Evolutionary conservation across 1,139 yeast genomes (phyloP).

Genomic region (Eremothecium cymbalariae): DNA sequence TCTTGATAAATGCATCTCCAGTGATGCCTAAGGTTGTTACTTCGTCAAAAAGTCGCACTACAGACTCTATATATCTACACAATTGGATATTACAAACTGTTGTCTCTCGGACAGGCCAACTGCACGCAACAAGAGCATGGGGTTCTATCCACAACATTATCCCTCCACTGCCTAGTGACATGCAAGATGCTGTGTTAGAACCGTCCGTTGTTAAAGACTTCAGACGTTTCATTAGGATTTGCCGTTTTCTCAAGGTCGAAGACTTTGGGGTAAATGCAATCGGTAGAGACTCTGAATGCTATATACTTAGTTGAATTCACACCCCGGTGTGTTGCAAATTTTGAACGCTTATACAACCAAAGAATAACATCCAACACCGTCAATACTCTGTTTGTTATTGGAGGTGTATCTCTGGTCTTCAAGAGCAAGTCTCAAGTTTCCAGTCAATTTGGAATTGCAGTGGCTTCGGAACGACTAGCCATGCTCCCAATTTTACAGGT

Average conservation of each 20-base stretch:
- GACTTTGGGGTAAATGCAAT: conserved; percentile 20
- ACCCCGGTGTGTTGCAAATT: conserved; percentile 22
- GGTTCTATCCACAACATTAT: conserved; percentile 10
- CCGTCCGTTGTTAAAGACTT: conserved; percentile 10
- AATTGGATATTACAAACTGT: conserved; percentile 17
- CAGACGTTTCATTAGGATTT: conserved; percentile 19
- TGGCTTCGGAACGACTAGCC: not conserved
- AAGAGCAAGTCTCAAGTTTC: conserved; percentile 7
- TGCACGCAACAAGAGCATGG: conserved; percentile 4
- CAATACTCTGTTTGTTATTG: conserved; percentile 21
- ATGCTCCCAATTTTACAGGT: conserved; percentile 17
- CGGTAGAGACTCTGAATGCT: conserved; percentile 16
- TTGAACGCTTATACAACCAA: conserved; percentile 17
- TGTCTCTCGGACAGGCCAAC: conserved; percentile 1
- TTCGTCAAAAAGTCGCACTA: conserved; percentile 8
- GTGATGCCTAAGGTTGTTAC: conserved; percentile 14
- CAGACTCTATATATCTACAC: conserved; percentile 14
- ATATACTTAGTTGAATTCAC: conserved; percentile 29
- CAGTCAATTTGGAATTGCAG: conserved; percentile 2
- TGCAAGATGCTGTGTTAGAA: conserved; percentile 9
- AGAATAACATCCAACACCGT: conserved; percentile 22
- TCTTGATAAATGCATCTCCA: not conserved
- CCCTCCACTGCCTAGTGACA: conserved; percentile 9
- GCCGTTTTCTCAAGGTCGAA: conserved; percentile 18
- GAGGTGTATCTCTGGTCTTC: conserved; percentile 16